These are phyloP conservation scores for Globisporangium uncinulatum DNA, from an alignment of 352 stramenopile genomes.

Conservation along the genomic window DNA sequence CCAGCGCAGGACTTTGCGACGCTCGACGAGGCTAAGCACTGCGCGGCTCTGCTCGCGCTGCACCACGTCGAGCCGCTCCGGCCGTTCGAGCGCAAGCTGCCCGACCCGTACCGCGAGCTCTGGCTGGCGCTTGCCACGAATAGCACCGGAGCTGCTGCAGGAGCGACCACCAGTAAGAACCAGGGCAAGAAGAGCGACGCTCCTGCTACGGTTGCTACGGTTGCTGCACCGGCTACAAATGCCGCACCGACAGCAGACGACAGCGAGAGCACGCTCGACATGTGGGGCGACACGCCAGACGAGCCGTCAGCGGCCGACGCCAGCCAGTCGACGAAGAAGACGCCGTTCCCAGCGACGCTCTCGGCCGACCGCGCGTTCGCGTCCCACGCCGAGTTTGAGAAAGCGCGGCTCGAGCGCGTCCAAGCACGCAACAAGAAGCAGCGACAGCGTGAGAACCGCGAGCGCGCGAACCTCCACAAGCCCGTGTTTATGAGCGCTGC, in stretches of 20 bases:
- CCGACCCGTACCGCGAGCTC: slow-evolving; percentile 94
- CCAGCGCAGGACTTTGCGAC: slow-evolving; percentile 79
- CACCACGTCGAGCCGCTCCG: slow-evolving; percentile 91
- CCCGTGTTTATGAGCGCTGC: slow-evolving; percentile 89
- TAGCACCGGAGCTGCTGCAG: slow-evolving; percentile 1
- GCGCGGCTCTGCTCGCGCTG: slow-evolving; percentile 90
- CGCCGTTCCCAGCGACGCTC: slow-evolving; percentile 25
- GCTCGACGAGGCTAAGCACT: slow-evolving; percentile 90
- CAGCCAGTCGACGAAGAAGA: slow-evolving; percentile 13
- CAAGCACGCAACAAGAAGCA: slow-evolving; percentile 74
- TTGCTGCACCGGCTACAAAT: not conserved
- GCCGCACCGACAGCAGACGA: not conserved
- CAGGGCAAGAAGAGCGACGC: slow-evolving; percentile 13
- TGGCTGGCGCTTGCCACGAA: slow-evolving; percentile 62
- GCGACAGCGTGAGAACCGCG: slow-evolving; percentile 86
- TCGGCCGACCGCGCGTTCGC: slow-evolving; percentile 75
- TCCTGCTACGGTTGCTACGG: not conserved
- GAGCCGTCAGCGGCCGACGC: not conserved
- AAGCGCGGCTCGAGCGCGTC: slow-evolving; percentile 37
- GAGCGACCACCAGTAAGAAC: no score
- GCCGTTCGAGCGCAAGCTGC: slow-evolving; percentile 94
- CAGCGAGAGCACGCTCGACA: slow-evolving; percentile 23
- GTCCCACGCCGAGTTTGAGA: slow-evolving; percentile 64
- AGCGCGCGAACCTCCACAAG: slow-evolving; percentile 87
- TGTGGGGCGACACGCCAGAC: slow-evolving; percentile 27